phyloP scores from a whole-genome alignment of 345 rosid genomes.

The Pistacia integerrima region DNA sequence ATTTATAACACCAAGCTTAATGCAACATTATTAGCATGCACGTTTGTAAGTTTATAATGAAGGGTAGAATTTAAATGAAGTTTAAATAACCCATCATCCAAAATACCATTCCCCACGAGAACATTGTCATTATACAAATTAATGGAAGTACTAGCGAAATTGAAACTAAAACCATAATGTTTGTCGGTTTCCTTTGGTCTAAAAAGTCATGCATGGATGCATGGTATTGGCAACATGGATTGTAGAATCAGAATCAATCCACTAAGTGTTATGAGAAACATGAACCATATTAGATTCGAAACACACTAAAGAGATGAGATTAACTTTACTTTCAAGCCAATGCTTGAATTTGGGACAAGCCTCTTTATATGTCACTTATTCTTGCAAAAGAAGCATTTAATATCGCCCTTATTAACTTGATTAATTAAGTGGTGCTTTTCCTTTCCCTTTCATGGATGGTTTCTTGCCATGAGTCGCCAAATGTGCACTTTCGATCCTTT shows the following conservation, averaged over 20 bases:
- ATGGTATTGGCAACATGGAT: too few species aligned
- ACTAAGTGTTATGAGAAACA: too few species aligned
- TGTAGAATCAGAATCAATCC: too few species aligned
- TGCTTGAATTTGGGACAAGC: neutral
- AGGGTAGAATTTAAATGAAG: neutral
- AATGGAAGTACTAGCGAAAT: too few species aligned
- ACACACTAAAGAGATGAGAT: neutral
- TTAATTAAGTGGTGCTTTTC: neutral
- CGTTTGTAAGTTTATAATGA: neutral
- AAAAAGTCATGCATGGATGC: too few species aligned
- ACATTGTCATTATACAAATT: too few species aligned
- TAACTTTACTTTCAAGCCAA: neutral
- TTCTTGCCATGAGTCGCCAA: neutral
- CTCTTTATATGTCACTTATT: neutral
- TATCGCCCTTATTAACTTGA: too few species aligned
- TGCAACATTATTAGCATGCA: neutral
- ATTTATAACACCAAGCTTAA: neutral
- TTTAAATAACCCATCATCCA: neutral
- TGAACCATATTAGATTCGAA: neutral
- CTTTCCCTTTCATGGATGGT: neutral
- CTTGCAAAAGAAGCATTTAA: too few species aligned
- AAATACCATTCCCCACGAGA: too few species aligned
- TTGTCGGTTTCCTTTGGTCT: too few species aligned
- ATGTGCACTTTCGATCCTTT: neutral
- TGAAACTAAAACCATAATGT: too few species aligned